phyloP scores from a whole-genome alignment of 768 basidiomycete genomes.

The Lactarius trivialis region DNA sequence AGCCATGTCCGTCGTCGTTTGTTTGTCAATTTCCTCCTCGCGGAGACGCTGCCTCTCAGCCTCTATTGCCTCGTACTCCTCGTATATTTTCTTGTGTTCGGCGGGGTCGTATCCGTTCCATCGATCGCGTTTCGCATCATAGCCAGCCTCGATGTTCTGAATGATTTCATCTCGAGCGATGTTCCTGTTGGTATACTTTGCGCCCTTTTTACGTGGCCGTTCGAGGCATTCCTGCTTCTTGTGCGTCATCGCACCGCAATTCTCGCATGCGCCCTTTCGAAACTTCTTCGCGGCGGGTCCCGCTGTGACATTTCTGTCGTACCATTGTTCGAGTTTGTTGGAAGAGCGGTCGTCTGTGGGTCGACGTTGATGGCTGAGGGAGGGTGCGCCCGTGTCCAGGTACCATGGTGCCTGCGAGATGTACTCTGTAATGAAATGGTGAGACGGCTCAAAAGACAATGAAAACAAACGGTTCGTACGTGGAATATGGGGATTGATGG shows the following conservation, averaged over 20 bases:
- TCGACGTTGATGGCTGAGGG: constrained; percentile 89
- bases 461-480: constrained; percentile 45
- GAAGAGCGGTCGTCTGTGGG: constrained; percentile 48
- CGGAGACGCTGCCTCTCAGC: constrained; percentile 82
- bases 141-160: constrained; percentile 69
- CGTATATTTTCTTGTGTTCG: constrained; percentile 80
- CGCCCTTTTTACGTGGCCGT: constrained; percentile 92
- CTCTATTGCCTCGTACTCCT: constrained; percentile 92
- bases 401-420: constrained; percentile 99
- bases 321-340: constrained; percentile 82
- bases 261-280: constrained; percentile 97
- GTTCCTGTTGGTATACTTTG: constrained; percentile 83
- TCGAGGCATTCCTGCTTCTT: constrained; percentile 89
- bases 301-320: constrained; percentile 76
- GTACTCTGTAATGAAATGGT: constrained; percentile 56
- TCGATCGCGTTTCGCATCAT: constrained; percentile 92
- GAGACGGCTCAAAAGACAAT: background rate
- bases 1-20: constrained; percentile 86
- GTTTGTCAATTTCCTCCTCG: constrained; percentile 97
- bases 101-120: constrained; percentile 98
- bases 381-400: constrained; percentile 88
- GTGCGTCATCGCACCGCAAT: constrained; percentile 96
- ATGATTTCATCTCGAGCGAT: constrained; percentile 90
- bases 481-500: constrained; percentile 99
- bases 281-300: constrained; percentile 96